These are phyloP conservation scores for Neodidymelliopsis sp. DNA, from an alignment of 2,329 filamentous ascomycete genomes.

Conservation along the genomic window DNA sequence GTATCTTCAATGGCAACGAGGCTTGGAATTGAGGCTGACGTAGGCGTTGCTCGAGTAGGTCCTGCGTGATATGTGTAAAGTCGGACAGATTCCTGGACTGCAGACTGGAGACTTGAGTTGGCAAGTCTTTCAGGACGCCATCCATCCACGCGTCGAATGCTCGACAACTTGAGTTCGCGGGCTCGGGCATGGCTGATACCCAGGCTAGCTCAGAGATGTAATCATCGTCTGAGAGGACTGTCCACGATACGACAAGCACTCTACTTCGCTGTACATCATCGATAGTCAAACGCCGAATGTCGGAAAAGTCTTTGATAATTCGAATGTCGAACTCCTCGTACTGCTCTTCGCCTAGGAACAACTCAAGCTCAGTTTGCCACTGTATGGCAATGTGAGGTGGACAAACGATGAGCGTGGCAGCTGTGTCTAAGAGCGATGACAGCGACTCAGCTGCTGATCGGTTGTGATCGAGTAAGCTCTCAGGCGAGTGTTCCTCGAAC, in stretches of 20 bases:
- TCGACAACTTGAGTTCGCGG: constrained; percentile 50
- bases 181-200: constrained; percentile 58
- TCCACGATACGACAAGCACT: constrained; percentile 64
- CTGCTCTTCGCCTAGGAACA: constrained; percentile 54
- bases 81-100: constrained; percentile 35
- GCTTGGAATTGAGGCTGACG: constrained; percentile 47
- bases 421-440: constrained; percentile 51
- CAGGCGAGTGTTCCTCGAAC: constrained; percentile 32
- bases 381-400: constrained; percentile 64
- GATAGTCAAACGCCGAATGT: constrained; percentile 55
- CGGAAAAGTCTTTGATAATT: constrained; percentile 49
- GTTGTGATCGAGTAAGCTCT: constrained; percentile 25
- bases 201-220: constrained; percentile 61
- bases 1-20: constrained; percentile 50
- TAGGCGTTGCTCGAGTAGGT: constrained; percentile 32
- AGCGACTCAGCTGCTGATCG: background rate
- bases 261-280: constrained; percentile 57
- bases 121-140: constrained; percentile 53
- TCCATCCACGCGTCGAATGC: constrained; percentile 64
- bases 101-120: constrained; percentile 51
- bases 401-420: constrained; percentile 68
- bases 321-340: constrained; percentile 53
- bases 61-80: constrained; percentile 38
- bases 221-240: constrained; percentile 53
- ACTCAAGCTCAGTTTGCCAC: constrained; percentile 64